Base-by-base conservation (phyloP, 495 filamentous ascomycete species). In the Penicillium daleae region DNA sequence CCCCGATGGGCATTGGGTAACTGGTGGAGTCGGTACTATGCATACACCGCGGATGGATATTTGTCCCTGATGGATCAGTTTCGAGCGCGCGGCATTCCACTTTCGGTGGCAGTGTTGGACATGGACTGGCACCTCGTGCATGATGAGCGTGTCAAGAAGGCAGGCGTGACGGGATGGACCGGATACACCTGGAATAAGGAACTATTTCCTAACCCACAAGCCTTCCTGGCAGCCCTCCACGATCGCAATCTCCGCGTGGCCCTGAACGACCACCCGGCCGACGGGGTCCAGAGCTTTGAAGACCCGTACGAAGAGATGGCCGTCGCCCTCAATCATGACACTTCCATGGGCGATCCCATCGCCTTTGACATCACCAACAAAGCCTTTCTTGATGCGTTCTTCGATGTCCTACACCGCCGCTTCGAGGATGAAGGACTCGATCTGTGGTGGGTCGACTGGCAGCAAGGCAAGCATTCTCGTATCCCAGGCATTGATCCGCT, bases 401-500 rank as follows among this genome's bases (percentile, higher is more conserved):
- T 87, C 63, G 78, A 82, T 48, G 77, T 87, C 3, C 72, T 88
- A 12, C 83, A 86, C 56, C 71, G 77, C 6, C 58, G 64, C 4
- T 70, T 86, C 27, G 85, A 87, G 61, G 70, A 75, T 17, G 62
- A 81, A 22, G 85, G 80, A 3, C 64, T 80, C 24, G 84, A 87
- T 63, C 82, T 88, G 35, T 87, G 82, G 83, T 88, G 85, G 85
- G 73, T 86, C 32, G 85, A 88, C 71, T 88, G 85, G 85, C 85
- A 88, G 69, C 85, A 88, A 70, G 85, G 85, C 2, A 67, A 63
- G 17, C 57, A 75, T 53, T 84, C 83, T 1, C 71, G 70, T 13
- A 78, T 85, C 29, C 80, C 79, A 0, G 85, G 85, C 12, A 76
- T 87, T 37, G 85, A 88, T 67, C 85, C 85, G 0, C 70, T 88